Evolutionary conservation across 345 rosid genomes (phyloP).

Genomic region (Gossypium ekmanianum): DNA sequence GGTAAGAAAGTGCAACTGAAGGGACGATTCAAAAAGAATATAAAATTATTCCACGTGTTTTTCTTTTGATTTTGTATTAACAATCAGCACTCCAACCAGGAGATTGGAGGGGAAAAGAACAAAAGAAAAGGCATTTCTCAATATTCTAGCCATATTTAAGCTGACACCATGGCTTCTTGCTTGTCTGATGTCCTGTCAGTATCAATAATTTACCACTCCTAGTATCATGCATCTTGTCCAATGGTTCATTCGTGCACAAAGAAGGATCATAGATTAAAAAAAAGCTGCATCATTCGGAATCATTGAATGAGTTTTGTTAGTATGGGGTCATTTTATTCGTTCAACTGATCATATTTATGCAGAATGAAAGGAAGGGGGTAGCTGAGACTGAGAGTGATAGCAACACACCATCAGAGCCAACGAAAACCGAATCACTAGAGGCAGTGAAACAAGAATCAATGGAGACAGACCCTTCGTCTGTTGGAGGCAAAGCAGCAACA

Average conservation of each 20-base stretch:
- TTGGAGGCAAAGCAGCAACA: neutral
- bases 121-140: too few relatives aligned
- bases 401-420: neutral
- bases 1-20: too few relatives aligned
- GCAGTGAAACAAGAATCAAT: neutral
- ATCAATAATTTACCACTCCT: too few relatives aligned
- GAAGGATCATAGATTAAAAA: neutral
- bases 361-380: constrained; percentile 4
- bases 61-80: neutral
- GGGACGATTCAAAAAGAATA: neutral
- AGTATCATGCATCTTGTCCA: too few relatives aligned
- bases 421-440: neutral
- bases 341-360: neutral
- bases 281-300: too few relatives aligned
- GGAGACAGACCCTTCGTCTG: neutral
- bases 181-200: constrained; percentile 2
- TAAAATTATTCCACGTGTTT: neutral
- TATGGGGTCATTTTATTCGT: too few relatives aligned
- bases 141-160: too few relatives aligned
- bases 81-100: neutral
- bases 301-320: too few relatives aligned
- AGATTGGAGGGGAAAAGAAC: neutral
- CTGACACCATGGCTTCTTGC: neutral
- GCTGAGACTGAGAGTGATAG: neutral
- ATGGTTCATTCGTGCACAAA: neutral